Conservation (phyloP, 1,284 basidiomycete species). For the Ustilago esculenta region DNA sequence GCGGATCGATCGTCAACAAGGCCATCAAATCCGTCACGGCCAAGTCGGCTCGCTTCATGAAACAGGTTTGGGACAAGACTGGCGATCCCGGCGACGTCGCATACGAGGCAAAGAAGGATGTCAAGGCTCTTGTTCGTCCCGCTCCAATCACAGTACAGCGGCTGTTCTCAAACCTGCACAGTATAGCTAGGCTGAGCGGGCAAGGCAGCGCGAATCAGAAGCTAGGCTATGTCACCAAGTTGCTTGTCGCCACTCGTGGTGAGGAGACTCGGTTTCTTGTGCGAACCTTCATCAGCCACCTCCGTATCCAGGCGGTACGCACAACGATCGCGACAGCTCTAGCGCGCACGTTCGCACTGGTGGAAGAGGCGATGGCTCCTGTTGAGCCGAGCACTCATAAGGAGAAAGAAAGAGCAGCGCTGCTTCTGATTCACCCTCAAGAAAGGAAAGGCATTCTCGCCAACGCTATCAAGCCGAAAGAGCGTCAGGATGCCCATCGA, state of each 20-base stretch:
- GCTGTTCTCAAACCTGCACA: slow-evolving; percentile 66
- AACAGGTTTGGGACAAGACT: slow-evolving; percentile 69
- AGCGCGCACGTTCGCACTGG: slow-evolving; percentile 80
- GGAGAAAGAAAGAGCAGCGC: slow-evolving; percentile 25
- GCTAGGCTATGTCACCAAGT: slow-evolving; percentile 80
- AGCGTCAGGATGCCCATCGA: slow-evolving; percentile 60
- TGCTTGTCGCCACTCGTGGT: slow-evolving; percentile 83
- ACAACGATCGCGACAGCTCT: slow-evolving; percentile 83
- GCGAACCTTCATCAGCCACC: slow-evolving; percentile 80
- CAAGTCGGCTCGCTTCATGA: slow-evolving; percentile 75
- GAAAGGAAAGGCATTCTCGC: slow-evolving; percentile 58
- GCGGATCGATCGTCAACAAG: slow-evolving; percentile 76
- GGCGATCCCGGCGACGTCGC: slow-evolving; percentile 66
- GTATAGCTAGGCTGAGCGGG: slow-evolving; percentile 73
- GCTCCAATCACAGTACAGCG: slow-evolving; percentile 58
- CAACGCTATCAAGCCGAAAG: slow-evolving; percentile 63
- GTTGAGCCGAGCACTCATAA: slow-evolving; percentile 9
- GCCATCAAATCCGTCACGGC: slow-evolving; percentile 86
- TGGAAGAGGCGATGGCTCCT: slow-evolving; percentile 18
- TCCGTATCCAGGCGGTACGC: slow-evolving; percentile 83
- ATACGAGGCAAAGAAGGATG: slow-evolving; percentile 60
- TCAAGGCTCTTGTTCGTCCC: slow-evolving; percentile 60
- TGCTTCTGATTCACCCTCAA: slow-evolving; percentile 29
- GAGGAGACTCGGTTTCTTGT: slow-evolving; percentile 88
- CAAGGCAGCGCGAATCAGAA: slow-evolving; percentile 79